Evolutionary conservation across 75 land plant genomes (phyloP).

Genomic region (Picea sitchensis): DNA sequence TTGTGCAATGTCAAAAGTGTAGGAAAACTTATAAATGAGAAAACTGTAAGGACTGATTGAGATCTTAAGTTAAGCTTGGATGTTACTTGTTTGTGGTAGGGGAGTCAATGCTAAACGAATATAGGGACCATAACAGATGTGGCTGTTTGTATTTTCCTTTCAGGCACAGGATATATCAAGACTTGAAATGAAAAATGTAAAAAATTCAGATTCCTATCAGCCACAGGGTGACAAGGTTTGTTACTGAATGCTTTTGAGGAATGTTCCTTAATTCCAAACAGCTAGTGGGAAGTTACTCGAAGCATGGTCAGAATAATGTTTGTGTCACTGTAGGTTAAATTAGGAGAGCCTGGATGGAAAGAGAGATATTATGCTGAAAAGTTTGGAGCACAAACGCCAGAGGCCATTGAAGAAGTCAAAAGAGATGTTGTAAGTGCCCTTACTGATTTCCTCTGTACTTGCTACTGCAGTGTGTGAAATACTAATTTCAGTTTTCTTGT

Average conservation of each 20-base stretch:
- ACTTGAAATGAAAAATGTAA: conserved; percentile 9
- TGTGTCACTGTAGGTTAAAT: conserved; percentile 50
- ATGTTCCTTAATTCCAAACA: neutral
- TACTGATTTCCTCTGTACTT: neutral
- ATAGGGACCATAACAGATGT: neutral
- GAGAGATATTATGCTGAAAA: conserved; percentile 94
- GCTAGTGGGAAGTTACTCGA: neutral
- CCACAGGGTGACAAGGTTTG: conserved; percentile 13
- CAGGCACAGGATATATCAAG: conserved; percentile 10
- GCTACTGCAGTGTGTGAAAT: neutral
- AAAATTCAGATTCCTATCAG: neutral
- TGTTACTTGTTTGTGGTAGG: neutral
- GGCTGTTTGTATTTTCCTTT: neutral
- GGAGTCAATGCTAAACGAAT: neutral
- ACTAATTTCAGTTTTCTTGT: neutral
- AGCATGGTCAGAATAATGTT: neutral
- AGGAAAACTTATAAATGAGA: neutral
- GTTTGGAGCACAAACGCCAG: conserved; percentile 44
- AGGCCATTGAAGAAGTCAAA: conserved; percentile 43
- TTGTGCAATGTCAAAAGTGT: neutral
- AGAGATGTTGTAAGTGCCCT: conserved; percentile 65
- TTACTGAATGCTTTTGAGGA: neutral
- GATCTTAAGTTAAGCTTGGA: neutral
- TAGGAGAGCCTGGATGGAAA: conserved; percentile 94
- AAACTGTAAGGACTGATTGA: neutral